Base-by-base conservation (phyloP, 2,329 filamentous ascomycete species). In the Raffaelea arxii region DNA sequence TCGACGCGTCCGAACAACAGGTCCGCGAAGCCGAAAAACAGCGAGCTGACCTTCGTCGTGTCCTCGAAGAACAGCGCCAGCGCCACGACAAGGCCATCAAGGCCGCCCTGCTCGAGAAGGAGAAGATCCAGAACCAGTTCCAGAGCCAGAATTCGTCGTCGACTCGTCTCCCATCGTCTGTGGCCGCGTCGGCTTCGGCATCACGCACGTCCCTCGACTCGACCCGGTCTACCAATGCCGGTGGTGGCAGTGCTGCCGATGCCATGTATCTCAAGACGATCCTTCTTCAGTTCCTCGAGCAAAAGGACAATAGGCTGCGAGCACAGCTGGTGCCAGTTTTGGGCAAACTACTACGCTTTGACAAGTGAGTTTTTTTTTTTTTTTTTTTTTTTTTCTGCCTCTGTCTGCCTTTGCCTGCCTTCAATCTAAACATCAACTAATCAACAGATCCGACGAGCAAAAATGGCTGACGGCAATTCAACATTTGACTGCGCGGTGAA, bases 1-100 rank as follows among this genome's bases (percentile, higher is more conserved):
- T 98, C 1, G 90, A 97, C 55, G 86, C 87, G 41, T 91, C 85
- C 30, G 92, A 98, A 65, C 81, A 77, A 59, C 86, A 94, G 63
- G 80, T 86, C 1, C 77, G 49, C 25, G 85, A 92, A n/a, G 72
- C 86, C 5, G 90, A 96, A 63, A 86, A 81, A 65, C 86, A 94
- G 59, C 85, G 83, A 53, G 68, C 71, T 0, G 89, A 95, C 50
- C 67, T 94, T 43, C 77, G 85, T 40, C 78, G 80, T 37, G 72
- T 84, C 25, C 74, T 94, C 3, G 88, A 95, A 55, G 90, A 96
- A 54, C 78, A 81, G 24, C 82, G 84, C 53, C 70, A 74, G 46
- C 78, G 85, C 12, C 78, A 91, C 51, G 90, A 96, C 59, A 91
- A 87, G 67, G 64, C 90, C 4, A 78, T 83, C 53, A 88, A 84